Conservation (phyloP, 2,329 filamentous ascomycete species). For the Penicillium sp. region DNA sequence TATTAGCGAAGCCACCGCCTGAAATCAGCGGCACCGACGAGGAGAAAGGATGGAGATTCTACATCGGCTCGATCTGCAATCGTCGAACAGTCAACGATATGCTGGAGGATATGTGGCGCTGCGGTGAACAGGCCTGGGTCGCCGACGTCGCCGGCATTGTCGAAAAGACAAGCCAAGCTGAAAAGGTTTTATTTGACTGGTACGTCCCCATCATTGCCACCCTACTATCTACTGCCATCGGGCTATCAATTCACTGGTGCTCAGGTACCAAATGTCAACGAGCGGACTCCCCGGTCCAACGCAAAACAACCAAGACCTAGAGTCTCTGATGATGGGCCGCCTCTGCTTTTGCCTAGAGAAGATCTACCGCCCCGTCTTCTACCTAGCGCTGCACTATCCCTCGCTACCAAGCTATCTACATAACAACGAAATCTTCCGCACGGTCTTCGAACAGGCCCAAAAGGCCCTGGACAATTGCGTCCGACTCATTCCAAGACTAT, state of each 20-base stretch:
- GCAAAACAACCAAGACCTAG: conserved; percentile 14
- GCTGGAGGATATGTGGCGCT: conserved; percentile 23
- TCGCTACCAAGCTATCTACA: conserved; percentile 16
- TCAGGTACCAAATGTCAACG: conserved; percentile 19
- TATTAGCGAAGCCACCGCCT: not conserved
- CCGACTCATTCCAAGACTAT: conserved; percentile 18
- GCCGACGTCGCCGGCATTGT: conserved; percentile 16
- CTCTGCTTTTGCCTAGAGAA: conserved; percentile 16
- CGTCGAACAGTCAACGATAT: conserved; percentile 25
- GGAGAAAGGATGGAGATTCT: conserved; percentile 23
- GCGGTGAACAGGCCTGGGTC: conserved; percentile 21
- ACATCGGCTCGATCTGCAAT: conserved; percentile 24
- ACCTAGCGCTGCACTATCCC: conserved; percentile 23
- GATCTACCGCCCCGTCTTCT: conserved; percentile 23
- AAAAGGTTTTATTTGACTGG: conserved; percentile 20
- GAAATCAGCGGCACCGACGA: conserved; percentile 18
- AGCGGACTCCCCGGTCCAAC: conserved; percentile 4
- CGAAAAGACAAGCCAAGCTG: conserved; percentile 13
- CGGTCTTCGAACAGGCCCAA: conserved; percentile 17
- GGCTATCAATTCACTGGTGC: not conserved
- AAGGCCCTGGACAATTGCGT: conserved; percentile 21
- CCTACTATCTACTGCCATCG: not conserved
- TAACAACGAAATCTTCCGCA: conserved; percentile 5
- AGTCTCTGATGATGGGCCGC: conserved; percentile 18
- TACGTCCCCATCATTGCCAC: conserved; percentile 1